phyloP scores from a whole-genome alignment of 352 stramenopile genomes.

The Phytopythium mirpurense region DNA sequence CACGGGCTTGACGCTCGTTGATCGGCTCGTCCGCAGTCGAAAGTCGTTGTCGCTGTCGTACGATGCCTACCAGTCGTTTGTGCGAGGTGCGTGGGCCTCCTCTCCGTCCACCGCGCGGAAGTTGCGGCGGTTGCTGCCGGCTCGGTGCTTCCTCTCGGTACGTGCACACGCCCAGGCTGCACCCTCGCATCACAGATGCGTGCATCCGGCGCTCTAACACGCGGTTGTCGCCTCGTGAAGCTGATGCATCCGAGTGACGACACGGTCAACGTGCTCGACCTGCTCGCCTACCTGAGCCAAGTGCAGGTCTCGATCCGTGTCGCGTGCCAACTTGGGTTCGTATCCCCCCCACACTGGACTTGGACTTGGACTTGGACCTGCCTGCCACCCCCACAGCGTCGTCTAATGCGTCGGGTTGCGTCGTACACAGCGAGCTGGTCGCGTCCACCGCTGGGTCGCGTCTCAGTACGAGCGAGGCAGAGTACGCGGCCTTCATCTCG shows the following conservation, averaged over 20 bases:
- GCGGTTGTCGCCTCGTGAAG: background rate
- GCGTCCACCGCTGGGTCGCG: constrained; percentile 10
- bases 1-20: constrained; percentile 26
- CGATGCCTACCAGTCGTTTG: constrained; percentile 26
- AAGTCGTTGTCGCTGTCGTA: constrained; percentile 37
- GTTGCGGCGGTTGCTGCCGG: constrained; percentile 23
- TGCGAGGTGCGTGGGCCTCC: constrained; percentile 10
- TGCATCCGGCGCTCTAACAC: background rate
- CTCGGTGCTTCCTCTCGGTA: constrained; percentile 43
- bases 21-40: constrained; percentile 28
- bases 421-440: constrained; percentile 1
- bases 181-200: too few species aligned
- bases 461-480: constrained; percentile 19
- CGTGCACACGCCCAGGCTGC: background rate
- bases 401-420: too few species aligned
- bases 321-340: constrained; percentile 4
- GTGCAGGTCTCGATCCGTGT: constrained; percentile 31
- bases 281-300: constrained; percentile 44
- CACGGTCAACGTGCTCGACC: constrained; percentile 30
- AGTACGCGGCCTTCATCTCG: constrained; percentile 21
- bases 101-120: constrained; percentile 8
- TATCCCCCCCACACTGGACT: background rate
- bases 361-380: too few species aligned
- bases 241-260: constrained; percentile 17
- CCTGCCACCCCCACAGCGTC: too few species aligned